Conservation (phyloP, 2,329 filamentous ascomycete species). For the Arthroderma uncinatum region DNA sequence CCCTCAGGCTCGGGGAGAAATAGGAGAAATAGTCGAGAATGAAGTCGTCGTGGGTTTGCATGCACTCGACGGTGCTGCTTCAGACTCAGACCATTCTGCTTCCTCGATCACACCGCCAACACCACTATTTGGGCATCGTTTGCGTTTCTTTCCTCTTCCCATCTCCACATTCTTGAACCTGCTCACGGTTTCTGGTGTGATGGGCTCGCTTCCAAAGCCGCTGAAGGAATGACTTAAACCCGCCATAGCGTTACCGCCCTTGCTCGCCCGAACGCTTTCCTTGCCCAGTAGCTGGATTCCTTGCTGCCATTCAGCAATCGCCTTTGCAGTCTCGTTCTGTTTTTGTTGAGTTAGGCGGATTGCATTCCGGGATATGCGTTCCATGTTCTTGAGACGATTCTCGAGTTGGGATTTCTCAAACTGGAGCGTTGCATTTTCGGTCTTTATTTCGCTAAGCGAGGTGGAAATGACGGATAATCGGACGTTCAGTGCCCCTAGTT, state of each 20-base stretch:
- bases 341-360: constrained; percentile 31
- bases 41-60: neutral
- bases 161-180: constrained; percentile 35
- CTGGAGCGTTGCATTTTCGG: constrained; percentile 28
- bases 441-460: constrained; percentile 27
- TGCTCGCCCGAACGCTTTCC: neutral
- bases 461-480: constrained; percentile 33
- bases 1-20: neutral
- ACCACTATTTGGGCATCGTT: constrained; percentile 29
- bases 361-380: constrained; percentile 28
- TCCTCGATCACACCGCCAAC: constrained; percentile 30
- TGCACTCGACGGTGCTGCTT: neutral
- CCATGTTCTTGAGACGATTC: constrained; percentile 27
- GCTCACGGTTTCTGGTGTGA: constrained; percentile 34
- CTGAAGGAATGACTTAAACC: constrained; percentile 9
- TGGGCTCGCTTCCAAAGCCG: constrained; percentile 27
- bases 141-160: constrained; percentile 29
- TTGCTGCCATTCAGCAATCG: constrained; percentile 15
- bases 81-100: constrained; percentile 17
- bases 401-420: constrained; percentile 28
- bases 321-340: constrained; percentile 21
- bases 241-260: neutral
- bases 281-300: constrained; percentile 16
- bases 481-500: constrained; percentile 32
- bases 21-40: neutral